Percentiles rank a stretch among this genome's conserved stretches.
These are phyloP conservation scores for Aspergillus candidus DNA, from an alignment of 2,329 filamentous ascomycete species.

Conservation along the genomic window DNA sequence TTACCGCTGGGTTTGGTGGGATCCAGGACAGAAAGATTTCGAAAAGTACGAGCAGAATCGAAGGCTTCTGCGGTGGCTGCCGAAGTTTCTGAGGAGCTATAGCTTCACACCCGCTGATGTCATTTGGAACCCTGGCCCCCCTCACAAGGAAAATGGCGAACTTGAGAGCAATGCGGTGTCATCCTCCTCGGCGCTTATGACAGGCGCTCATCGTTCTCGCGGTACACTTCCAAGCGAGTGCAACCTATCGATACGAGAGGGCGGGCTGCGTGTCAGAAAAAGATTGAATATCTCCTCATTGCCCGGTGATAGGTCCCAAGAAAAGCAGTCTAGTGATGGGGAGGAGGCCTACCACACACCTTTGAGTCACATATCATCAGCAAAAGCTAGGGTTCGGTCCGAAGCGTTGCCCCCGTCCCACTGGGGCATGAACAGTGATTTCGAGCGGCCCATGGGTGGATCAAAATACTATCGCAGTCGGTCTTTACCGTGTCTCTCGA, in stretches of 20 bases:
- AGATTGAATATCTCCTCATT: too few species aligned
- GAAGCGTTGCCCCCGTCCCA: too few species aligned
- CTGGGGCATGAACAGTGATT: too few species aligned
- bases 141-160: slow-evolving; percentile 2
- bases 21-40: slow-evolving; percentile 25
- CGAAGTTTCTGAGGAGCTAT: slow-evolving; percentile 22
- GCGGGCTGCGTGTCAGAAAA: too few species aligned
- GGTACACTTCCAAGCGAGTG: too few species aligned
- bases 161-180: background rate
- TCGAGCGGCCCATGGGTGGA: too few species aligned
- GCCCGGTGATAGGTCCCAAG: too few species aligned
- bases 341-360: too few species aligned
- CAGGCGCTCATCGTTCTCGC: slow-evolving; percentile 5
- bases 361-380: too few species aligned
- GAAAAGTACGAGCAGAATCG: slow-evolving; percentile 15
- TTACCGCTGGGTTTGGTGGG: slow-evolving; percentile 40
- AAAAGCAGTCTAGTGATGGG: too few species aligned
- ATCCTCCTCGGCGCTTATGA: background rate
- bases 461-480: slow-evolving; percentile 1
- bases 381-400: too few species aligned
- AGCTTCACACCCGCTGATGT: slow-evolving; percentile 18
- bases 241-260: too few species aligned
- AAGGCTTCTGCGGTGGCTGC: slow-evolving; percentile 18
- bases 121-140: slow-evolving; percentile 22
- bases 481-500: slow-evolving; percentile 16